phyloP scores from a whole-genome alignment of 352 stramenopile genomes.

The Globisporangium cederbergense region DNA sequence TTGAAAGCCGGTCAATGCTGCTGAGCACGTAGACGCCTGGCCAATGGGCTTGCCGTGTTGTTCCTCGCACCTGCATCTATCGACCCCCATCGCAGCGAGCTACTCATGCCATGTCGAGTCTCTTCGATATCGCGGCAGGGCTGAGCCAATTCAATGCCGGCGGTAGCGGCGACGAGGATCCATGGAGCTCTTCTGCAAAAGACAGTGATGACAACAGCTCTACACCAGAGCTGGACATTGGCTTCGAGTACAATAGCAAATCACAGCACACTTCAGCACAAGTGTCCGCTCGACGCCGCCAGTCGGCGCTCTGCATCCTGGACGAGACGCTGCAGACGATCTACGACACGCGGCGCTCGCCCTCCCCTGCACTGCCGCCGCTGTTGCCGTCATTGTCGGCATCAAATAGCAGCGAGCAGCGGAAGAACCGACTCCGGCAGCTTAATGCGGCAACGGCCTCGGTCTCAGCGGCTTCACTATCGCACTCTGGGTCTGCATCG shows the following conservation, averaged over 20 bases:
- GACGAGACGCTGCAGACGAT: constrained; percentile 54
- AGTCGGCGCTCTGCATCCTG: constrained; percentile 38
- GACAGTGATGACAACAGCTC: neutral
- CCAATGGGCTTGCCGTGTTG: no score
- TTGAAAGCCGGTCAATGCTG: no score
- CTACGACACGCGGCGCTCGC: constrained; percentile 21
- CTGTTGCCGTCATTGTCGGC: neutral
- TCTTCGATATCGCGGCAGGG: constrained; percentile 57
- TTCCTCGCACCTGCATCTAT: no score
- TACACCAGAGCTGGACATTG: neutral
- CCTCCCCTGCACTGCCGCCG: neutral
- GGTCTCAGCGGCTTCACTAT: neutral
- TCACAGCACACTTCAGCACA: neutral
- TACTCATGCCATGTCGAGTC: constrained; percentile 33
- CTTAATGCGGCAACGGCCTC: neutral
- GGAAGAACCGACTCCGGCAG: constrained; percentile 10
- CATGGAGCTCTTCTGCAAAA: neutral
- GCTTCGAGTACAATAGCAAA: no score
- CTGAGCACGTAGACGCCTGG: no score
- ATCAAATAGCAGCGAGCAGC: constrained; percentile 8
- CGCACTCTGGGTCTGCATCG: neutral
- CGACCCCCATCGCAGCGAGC: neutral
- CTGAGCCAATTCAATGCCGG: constrained; percentile 40
- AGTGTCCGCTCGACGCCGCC: neutral
- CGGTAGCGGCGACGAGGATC: neutral